Percentiles rank a stretch among this genome's conserved stretches.
These are phyloP conservation scores for Wallacemonas sp. DNA, from an alignment of 208 protist species.

Conservation along the genomic window DNA sequence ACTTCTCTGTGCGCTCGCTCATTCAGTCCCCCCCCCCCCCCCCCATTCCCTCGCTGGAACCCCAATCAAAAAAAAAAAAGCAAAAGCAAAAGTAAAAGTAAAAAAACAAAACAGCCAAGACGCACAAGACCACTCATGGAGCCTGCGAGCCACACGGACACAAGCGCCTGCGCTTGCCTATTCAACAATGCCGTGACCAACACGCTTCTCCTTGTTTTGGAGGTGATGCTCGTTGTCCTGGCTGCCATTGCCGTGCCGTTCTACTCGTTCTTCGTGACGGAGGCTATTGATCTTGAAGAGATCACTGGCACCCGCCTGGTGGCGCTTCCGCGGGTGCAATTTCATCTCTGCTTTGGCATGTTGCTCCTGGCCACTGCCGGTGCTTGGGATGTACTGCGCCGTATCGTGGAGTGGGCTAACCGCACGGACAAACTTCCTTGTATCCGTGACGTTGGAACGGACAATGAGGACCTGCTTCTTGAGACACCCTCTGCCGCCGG, in stretches of 20 bases:
- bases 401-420: background rate
- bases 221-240: background rate
- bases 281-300: background rate
- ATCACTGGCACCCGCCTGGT: background rate
- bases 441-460: background rate
- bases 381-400: background rate
- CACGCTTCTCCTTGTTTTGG: background rate
- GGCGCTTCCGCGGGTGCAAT: background rate
- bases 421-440: background rate
- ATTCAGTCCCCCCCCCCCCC: too few species aligned
- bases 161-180: background rate
- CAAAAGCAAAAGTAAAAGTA: too few species aligned
- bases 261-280: background rate
- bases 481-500: background rate
- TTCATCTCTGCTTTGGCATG: background rate
- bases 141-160: too few species aligned
- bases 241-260: background rate
- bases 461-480: background rate
- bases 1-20: too few species aligned
- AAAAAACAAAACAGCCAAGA: too few species aligned
- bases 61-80: too few species aligned
- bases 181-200: background rate
- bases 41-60: too few species aligned
- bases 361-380: background rate
- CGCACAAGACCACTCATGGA: too few species aligned